phyloP scores from a whole-genome alignment of 345 rosid species.

The Rhodamnia rubescens region DNA sequence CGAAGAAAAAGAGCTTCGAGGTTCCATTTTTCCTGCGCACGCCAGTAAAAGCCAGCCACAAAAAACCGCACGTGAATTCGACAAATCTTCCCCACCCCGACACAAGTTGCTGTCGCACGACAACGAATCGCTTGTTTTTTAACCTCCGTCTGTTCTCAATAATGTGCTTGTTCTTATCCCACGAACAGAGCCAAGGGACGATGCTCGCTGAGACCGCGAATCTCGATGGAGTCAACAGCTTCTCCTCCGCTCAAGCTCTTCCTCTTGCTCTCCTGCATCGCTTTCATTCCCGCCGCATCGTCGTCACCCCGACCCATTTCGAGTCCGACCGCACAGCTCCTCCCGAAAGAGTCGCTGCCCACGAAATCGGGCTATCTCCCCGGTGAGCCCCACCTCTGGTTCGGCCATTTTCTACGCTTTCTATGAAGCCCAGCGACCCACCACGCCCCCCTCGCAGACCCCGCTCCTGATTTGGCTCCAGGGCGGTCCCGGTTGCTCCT shows the following conservation, averaged over 20 bases:
- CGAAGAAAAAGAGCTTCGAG: not conserved
- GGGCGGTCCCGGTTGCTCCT: slow-evolving; percentile 94
- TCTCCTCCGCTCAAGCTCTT: not conserved
- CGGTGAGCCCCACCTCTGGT: slow-evolving; percentile 26
- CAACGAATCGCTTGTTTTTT: not conserved
- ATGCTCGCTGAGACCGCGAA: not conserved
- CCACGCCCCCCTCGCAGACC: slow-evolving; percentile 28
- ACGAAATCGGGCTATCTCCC: slow-evolving; percentile 74
- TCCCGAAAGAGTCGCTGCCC: slow-evolving; percentile 63
- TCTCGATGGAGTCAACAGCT: not conserved
- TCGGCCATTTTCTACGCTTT: slow-evolving; percentile 72
- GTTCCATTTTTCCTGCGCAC: not conserved
- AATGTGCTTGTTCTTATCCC: not conserved
- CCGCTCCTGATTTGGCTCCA: slow-evolving; percentile 84
- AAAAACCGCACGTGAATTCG: not conserved
- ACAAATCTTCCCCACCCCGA: not conserved
- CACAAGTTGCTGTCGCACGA: not conserved
- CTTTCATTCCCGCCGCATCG: not conserved
- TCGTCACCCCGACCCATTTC: not conserved
- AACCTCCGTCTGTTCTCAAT: not conserved
- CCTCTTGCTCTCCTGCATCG: not conserved
- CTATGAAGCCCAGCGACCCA: slow-evolving; percentile 63
- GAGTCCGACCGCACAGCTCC: not conserved
- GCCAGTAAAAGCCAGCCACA: not conserved
- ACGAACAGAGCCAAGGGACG: not conserved